Evolutionary conservation across 768 basidiomycete genomes (phyloP), one percentile per base, ranked within the genome.

Genomic region (Postia placenta): DNA sequence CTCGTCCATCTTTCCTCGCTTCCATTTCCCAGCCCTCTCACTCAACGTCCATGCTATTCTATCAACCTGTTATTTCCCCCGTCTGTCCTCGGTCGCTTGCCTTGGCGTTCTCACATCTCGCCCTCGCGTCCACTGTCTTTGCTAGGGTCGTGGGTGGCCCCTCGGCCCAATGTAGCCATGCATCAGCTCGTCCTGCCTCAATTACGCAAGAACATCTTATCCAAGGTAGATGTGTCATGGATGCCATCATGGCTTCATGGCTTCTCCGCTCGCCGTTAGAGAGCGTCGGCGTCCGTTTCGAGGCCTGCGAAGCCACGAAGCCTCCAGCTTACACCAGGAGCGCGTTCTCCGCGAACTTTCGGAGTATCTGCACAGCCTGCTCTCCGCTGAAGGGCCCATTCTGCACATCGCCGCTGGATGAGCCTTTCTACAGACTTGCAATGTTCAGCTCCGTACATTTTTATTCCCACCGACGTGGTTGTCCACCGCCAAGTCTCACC

Each of bases 21-120:
- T 19, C 45, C 27, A 17, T 42, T 24, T 19, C 44, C 12, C 44
- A 4, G 26, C 14, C 37, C 49, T 54, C 56, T 25, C 53, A 49
- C 56, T 48, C 35, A 27, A 28, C 48, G 50, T 46, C 49, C 51
- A 45, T 50, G 49, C 48, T 47, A 49, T 56, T 40, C 38, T 15
- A 40, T 6, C 38, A 40, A 15, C 7, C 38, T 17, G 9, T 19
- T 6, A 40, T 7, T 40, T n/a, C 12, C 6, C 19, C 38, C 38
- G 15, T n/a, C 38, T 7, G 7, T 22, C 38, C 20, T 9, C 38
- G 7, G 25, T 43, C 25, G 42, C 24, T 17, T 43, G 42, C 5
- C 42, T 26, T 26, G 20, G 25, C 42, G 12, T 26, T 43, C 24
- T 43, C 38, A n/a, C 38, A 35, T 17, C 38, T 39, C 30, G 30